phyloP scores from a whole-genome alignment of 108 stramenopile genomes.

The Thalassiosira profunda region DNA sequence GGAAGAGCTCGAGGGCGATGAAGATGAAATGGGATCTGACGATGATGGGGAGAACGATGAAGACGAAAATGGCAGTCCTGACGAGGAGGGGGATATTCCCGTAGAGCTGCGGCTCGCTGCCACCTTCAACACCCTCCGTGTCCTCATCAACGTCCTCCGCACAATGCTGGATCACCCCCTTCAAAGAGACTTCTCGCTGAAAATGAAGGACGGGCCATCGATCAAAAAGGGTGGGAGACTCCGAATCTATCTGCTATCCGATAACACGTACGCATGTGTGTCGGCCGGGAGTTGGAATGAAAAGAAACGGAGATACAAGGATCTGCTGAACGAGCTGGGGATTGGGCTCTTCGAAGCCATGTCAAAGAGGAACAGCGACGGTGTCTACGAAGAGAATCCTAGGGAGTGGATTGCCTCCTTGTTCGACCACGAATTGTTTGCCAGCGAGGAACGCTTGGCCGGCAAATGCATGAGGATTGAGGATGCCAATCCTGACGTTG shows the following conservation, averaged over 20 bases:
- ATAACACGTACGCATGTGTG: constrained; percentile 15
- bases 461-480: constrained; percentile 17
- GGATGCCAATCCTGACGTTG: not conserved
- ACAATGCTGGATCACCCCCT: constrained; percentile 40
- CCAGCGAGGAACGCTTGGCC: constrained; percentile 9
- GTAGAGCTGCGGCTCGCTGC: constrained; percentile 7
- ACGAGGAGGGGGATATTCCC: constrained; percentile 1
- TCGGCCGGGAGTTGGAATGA: constrained; percentile 18
- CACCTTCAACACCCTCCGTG: constrained; percentile 45
- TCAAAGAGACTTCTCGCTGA: constrained; percentile 8
- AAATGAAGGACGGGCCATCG: constrained; percentile 35
- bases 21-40: not conserved
- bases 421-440: constrained; percentile 17
- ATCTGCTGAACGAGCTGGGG: constrained; percentile 24
- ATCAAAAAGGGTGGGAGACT: constrained; percentile 9
- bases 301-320: not conserved
- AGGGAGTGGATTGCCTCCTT: constrained; percentile 20
- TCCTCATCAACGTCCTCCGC: constrained; percentile 27
- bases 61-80: not conserved
- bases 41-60: not conserved
- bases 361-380: constrained; percentile 4
- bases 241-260: constrained; percentile 21
- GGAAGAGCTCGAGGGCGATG: not conserved
- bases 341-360: constrained; percentile 1
- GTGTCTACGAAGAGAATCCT: constrained; percentile 6